Base-by-base conservation (phyloP, 75 land plant species). In the Selaginella tamariscina region DNA sequence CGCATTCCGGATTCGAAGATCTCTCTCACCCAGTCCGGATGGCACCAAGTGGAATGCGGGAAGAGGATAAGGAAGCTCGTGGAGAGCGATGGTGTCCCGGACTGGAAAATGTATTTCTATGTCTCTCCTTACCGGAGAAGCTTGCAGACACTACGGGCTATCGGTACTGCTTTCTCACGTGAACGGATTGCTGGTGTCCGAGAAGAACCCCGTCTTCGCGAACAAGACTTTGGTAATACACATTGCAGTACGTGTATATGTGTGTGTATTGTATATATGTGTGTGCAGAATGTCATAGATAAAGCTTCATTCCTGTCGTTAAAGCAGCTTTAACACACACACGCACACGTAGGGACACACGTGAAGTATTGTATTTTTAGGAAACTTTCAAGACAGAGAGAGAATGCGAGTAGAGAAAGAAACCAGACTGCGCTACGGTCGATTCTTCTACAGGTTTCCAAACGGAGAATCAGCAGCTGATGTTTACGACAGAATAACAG, bases 401-500 rank as follows among this genome's bases (percentile, higher is more conserved):
- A 78, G 72, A 54, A 83, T 83, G 85, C 68, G 75, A 55, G 69
- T 74, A 24, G 84, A 83, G 60, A 83, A 83, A 79, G 83, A 71
- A 64, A 33, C 71, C 1, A 79, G 95, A 0, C 64, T 68, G 13
- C 82, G 75, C 0, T 89, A 87, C 71, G 95, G 95, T 1, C 85
- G 95, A 0, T 86, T 89, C 73, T 89, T 89, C 55, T 89, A 87
- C 60, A 80, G 91, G 1, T 89, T 89, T 76, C 95, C 95, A 15
- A 73, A 89, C 73, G 95, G 95, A n/a, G 95, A 89, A 78, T 89
- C 95, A 56, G 95, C 95, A 29, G 91, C 95, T 64, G 95, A 89
- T 84, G 95, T 89, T 33, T 89, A 89, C 66, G 95, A 89, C 54
- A 71, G 95, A 66, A 87, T 89, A 13, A 89, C 95, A 73, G 90